Evolutionary conservation across 2,329 filamentous ascomycete species (phyloP).

Genomic region (Xylariaceae sp.): DNA sequence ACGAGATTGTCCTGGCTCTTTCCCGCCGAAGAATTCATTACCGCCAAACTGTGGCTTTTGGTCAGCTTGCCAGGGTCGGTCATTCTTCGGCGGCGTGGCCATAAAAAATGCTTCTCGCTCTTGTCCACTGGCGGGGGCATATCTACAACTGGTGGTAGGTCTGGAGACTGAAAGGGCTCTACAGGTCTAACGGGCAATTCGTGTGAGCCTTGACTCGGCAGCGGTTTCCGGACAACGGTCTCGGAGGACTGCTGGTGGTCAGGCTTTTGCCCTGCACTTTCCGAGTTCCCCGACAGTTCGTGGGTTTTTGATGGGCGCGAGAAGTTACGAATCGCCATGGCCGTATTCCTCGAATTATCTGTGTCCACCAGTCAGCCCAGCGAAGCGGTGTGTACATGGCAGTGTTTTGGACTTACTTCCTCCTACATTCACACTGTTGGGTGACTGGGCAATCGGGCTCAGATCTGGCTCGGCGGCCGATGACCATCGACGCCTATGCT

Average conservation of each 20-base stretch:
- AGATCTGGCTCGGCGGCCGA: conserved; percentile 45
- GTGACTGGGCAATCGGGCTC: conserved; percentile 44
- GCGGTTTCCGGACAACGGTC: conserved; percentile 25
- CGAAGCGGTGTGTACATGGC: no score
- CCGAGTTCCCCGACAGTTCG: conserved; percentile 6
- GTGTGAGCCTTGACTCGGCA: conserved; percentile 7
- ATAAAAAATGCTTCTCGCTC: conserved; percentile 30
- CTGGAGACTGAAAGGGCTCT: conserved; percentile 10
- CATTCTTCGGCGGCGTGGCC: conserved; percentile 24
- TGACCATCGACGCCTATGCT: conserved; percentile 44
- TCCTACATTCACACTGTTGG: conserved; percentile 21
- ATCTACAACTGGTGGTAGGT: conserved; percentile 7
- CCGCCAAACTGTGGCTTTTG: conserved; percentile 8
- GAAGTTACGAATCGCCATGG: conserved; percentile 14
- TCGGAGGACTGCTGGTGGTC: conserved; percentile 21
- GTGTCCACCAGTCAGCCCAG: no score
- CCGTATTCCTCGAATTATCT: no score
- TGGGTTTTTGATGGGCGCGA: conserved; percentile 17
- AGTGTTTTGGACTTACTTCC: conserved; percentile 17
- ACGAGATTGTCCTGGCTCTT: conserved; percentile 15
- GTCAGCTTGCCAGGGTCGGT: conserved; percentile 22
- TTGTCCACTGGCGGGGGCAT: conserved; percentile 12
- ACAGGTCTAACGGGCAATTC: conserved; percentile 1
- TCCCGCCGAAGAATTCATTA: conserved; percentile 15
- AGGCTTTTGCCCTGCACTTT: conserved; percentile 6